A percentile compares a stretch with the other conserved stretches of the same genome.
Conservation (phyloP, 2,329 filamentous ascomycete genomes). For the Pleoardoris graminearum region DNA sequence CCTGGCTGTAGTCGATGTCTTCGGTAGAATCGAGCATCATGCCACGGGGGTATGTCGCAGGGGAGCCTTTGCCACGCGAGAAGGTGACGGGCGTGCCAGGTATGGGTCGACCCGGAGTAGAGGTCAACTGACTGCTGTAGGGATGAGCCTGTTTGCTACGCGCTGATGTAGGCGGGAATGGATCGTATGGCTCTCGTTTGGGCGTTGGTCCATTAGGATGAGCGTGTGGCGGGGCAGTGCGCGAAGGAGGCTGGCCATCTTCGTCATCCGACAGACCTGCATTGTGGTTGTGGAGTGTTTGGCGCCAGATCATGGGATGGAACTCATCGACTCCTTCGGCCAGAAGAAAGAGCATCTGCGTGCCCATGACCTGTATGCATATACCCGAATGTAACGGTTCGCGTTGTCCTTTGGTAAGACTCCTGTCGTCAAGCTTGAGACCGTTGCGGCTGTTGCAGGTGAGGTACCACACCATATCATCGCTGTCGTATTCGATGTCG, state of each 20-base stretch:
- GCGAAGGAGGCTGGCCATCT: conserved; percentile 36
- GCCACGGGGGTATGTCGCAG: conserved; percentile 53
- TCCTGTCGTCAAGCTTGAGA: conserved; percentile 76
- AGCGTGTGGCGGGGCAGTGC: conserved; percentile 35
- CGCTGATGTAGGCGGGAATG: conserved; percentile 43
- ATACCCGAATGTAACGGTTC: conserved; percentile 78
- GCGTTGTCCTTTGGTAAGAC: conserved; percentile 68
- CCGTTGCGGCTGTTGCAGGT: conserved; percentile 90
- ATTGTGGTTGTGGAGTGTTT: conserved; percentile 53
- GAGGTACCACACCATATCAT: conserved; percentile 72
- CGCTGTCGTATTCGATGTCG: conserved; percentile 52
- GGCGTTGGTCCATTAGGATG: conserved; percentile 41
- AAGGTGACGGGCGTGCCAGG: conserved; percentile 42
- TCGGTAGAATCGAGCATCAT: conserved; percentile 58
- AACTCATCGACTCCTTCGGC: conserved; percentile 74
- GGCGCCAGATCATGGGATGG: conserved; percentile 66
- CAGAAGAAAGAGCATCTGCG: conserved; percentile 99
- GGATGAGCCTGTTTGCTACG: conserved; percentile 38
- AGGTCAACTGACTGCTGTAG: conserved; percentile 40
- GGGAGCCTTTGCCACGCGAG: conserved; percentile 50
- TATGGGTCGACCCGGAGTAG: conserved; percentile 39
- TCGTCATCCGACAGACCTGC: conserved; percentile 42
- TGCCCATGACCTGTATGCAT: conserved; percentile 86
- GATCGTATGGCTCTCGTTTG: conserved; percentile 43
- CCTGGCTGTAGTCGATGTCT: conserved; percentile 75